phyloP scores from a whole-genome alignment of 768 basidiomycete species.

The Podaxis carcinomalis region DNA sequence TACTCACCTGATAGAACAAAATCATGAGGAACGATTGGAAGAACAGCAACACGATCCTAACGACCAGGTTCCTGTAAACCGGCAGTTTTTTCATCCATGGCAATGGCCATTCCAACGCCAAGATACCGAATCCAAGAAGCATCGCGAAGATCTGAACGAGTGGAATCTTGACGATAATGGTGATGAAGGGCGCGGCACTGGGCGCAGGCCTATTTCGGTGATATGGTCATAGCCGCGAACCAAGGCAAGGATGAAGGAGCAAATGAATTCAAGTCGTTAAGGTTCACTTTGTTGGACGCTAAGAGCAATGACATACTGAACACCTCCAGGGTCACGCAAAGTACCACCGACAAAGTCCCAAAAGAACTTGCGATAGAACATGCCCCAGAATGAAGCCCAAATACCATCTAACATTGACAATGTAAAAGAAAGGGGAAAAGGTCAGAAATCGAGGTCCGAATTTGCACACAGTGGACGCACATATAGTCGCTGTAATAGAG shows the following conservation, averaged over 20 bases:
- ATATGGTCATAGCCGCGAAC: neutral
- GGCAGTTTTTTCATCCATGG: constrained; percentile 50
- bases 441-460: constrained; percentile 3
- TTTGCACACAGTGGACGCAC: constrained; percentile 41
- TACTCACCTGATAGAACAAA: constrained; percentile 67
- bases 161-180: constrained; percentile 73
- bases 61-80: constrained; percentile 61
- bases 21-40: constrained; percentile 60
- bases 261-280: neutral
- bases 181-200: constrained; percentile 58
- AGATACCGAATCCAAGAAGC: constrained; percentile 49
- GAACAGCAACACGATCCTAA: constrained; percentile 59
- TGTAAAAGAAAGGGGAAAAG: neutral
- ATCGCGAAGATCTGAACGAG: constrained; percentile 69
- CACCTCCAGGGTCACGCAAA: constrained; percentile 71
- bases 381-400: constrained; percentile 78
- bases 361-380: constrained; percentile 91
- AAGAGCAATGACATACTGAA: constrained; percentile 53
- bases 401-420: constrained; percentile 50
- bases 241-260: neutral
- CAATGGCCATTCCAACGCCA: constrained; percentile 71
- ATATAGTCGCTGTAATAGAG: constrained; percentile 64
- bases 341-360: constrained; percentile 91
- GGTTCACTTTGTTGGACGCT: neutral
- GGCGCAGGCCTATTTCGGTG: constrained; percentile 47